Conservation (phyloP, 2,329 filamentous ascomycete species). For the Diaporthe destruens region DNA sequence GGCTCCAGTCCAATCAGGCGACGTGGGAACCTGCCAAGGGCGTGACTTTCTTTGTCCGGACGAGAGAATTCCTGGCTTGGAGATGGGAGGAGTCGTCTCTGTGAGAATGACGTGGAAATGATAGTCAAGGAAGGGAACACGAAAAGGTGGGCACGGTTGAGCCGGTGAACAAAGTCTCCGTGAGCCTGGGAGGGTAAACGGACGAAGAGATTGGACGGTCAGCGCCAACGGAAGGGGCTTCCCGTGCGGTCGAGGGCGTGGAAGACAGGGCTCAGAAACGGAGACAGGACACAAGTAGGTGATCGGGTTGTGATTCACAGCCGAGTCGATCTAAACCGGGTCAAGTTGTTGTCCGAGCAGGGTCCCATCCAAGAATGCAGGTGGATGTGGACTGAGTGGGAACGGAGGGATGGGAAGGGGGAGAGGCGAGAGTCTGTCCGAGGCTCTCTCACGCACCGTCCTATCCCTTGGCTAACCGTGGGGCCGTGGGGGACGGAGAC, state of each 20-base stretch:
- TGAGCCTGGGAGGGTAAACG: slow-evolving; percentile 4
- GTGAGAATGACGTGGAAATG: slow-evolving; percentile 29
- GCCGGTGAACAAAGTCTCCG: slow-evolving; percentile 18
- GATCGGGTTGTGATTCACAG: slow-evolving; percentile 7
- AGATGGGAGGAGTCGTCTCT: slow-evolving; percentile 11
- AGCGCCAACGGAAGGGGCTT: slow-evolving; percentile 26
- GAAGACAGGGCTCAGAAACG: background rate
- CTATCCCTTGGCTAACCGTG: slow-evolving; percentile 10
- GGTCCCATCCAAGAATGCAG: slow-evolving; percentile 14
- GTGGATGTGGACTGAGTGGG: background rate
- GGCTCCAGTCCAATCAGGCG: background rate
- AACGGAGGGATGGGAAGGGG: slow-evolving; percentile 7
- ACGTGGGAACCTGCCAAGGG: background rate
- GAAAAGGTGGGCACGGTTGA: slow-evolving; percentile 32
- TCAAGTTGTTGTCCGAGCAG: slow-evolving; percentile 23
- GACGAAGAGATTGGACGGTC: slow-evolving; percentile 20
- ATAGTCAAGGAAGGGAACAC: slow-evolving; percentile 23
- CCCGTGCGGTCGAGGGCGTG: slow-evolving; percentile 7
- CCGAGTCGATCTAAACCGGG: slow-evolving; percentile 22
- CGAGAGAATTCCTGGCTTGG: background rate
- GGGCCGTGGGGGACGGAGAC: slow-evolving; percentile 14
- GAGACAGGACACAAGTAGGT: slow-evolving; percentile 5
- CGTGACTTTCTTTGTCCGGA: background rate
- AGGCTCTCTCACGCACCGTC: slow-evolving; percentile 8
- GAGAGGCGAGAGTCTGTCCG: slow-evolving; percentile 24